These are phyloP conservation scores for Aspergillus brunneoviolaceus DNA, from an alignment of 2,329 filamentous ascomycete genomes.

Conservation along the genomic window DNA sequence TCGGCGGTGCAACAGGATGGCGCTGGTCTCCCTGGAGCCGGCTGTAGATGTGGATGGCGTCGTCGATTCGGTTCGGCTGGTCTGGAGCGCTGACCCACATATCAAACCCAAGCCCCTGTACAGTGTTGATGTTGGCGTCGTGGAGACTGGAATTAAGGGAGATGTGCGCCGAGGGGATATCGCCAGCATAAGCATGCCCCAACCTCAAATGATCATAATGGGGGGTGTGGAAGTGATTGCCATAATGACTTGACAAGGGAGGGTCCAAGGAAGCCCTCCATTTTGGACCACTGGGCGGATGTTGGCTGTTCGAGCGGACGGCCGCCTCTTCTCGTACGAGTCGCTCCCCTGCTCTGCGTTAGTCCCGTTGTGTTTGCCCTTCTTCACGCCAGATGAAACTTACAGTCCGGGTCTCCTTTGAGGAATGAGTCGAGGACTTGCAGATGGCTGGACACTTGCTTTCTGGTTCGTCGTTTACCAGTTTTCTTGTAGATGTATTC, in stretches of 20 bases:
- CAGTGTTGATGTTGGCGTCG: slow-evolving; percentile 27
- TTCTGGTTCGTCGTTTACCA: slow-evolving; percentile 53
- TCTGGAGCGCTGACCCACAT: slow-evolving; percentile 47
- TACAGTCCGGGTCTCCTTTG: slow-evolving; percentile 53
- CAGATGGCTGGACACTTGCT: slow-evolving; percentile 65
- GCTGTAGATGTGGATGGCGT: slow-evolving; percentile 47
- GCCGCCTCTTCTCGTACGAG: slow-evolving; percentile 39
- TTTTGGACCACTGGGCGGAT: slow-evolving; percentile 32
- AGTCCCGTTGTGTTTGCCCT: slow-evolving; percentile 7
- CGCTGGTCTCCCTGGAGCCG: slow-evolving; percentile 41
- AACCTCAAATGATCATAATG: slow-evolving; percentile 35
- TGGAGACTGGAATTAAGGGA: slow-evolving; percentile 36
- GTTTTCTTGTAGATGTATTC: slow-evolving; percentile 58
- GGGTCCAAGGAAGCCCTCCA: slow-evolving; percentile 36
- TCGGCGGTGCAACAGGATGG: slow-evolving; percentile 34
- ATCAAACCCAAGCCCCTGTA: slow-evolving; percentile 43
- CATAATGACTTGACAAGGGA: slow-evolving; percentile 32
- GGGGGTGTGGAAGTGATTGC: slow-evolving; percentile 23
- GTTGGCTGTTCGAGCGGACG: slow-evolving; percentile 34
- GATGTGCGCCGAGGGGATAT: slow-evolving; percentile 36
- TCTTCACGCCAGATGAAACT: slow-evolving; percentile 19
- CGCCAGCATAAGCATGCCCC: slow-evolving; percentile 33
- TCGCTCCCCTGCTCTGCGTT: slow-evolving; percentile 34
- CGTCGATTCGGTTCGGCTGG: slow-evolving; percentile 37
- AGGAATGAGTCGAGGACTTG: slow-evolving; percentile 61